Evolutionary conservation across 1,139 yeast species (phyloP).

Genomic region (Saccharomyces hybrid): DNA sequence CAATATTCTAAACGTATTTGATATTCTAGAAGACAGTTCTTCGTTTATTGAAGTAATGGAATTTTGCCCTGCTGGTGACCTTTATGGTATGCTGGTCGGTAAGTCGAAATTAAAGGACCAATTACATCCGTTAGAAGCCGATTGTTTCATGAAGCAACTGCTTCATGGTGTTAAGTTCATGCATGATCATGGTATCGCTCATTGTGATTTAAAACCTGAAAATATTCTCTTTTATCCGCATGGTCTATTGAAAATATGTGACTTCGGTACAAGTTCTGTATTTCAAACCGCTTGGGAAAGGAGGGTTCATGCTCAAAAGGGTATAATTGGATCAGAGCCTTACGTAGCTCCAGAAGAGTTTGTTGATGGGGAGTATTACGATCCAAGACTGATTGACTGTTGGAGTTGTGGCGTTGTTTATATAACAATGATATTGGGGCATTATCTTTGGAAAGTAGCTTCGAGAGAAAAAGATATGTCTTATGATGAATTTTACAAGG

Average conservation of each 20-base stretch:
- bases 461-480: slow-evolving; percentile 26
- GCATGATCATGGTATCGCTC: slow-evolving; percentile 69
- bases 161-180: slow-evolving; percentile 55
- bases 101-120: slow-evolving; percentile 18
- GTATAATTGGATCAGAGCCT: slow-evolving; percentile 68
- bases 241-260: slow-evolving; percentile 52
- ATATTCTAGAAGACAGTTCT: slow-evolving; percentile 48
- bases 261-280: slow-evolving; percentile 66
- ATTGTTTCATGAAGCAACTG: slow-evolving; percentile 62
- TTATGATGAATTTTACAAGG: slow-evolving; percentile 22
- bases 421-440: slow-evolving; percentile 44
- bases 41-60: slow-evolving; percentile 70
- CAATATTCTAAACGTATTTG: slow-evolving; percentile 60
- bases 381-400: slow-evolving; percentile 52
- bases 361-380: slow-evolving; percentile 38
- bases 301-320: slow-evolving; percentile 42
- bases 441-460: slow-evolving; percentile 45
- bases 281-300: slow-evolving; percentile 63
- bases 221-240: slow-evolving; percentile 45
- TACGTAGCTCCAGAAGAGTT: slow-evolving; percentile 69
- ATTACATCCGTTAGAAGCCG: slow-evolving; percentile 49
- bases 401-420: slow-evolving; percentile 64
- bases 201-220: slow-evolving; percentile 66
- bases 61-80: slow-evolving; percentile 65
- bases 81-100: slow-evolving; percentile 39